These are phyloP conservation scores for Croton laevigatus DNA, from an alignment of 441 rosid species.

Conservation along the genomic window DNA sequence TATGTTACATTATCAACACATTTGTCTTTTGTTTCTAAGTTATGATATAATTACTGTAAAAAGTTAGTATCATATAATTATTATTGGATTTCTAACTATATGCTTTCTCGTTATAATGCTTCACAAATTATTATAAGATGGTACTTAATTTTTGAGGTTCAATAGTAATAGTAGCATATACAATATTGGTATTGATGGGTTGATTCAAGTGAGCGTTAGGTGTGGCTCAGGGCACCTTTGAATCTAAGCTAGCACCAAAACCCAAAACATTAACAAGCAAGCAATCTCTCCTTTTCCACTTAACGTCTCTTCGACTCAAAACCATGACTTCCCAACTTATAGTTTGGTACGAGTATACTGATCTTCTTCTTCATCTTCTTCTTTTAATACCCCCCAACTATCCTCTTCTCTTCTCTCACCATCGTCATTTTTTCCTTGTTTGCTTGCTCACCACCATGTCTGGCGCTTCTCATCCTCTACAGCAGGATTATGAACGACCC, in stretches of 20 bases:
- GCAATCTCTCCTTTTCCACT: conserved; percentile 15
- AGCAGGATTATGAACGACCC: conserved; percentile 23
- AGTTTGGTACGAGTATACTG: too few species aligned
- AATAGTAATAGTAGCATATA: too few species aligned
- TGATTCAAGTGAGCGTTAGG: background rate
- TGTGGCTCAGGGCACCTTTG: conserved; percentile 21
- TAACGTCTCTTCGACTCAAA: conserved; percentile 66
- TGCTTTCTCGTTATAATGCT: too few species aligned
- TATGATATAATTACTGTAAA: too few species aligned
- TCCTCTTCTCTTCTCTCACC: conserved; percentile 25
- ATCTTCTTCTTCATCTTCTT: too few species aligned
- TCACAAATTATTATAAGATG: too few species aligned
- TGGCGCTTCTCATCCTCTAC: too few species aligned
- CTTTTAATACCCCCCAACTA: conserved; percentile 8
- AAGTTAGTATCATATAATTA: too few species aligned
- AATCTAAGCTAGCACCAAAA: conserved; percentile 26
- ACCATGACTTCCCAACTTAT: conserved; percentile 80
- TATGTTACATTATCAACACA: too few species aligned
- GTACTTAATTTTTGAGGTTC: too few species aligned
- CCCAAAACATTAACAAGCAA: conserved; percentile 16
- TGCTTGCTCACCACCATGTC: conserved; percentile 52
- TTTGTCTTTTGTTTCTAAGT: too few species aligned
- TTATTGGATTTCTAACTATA: too few species aligned
- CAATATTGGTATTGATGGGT: background rate
- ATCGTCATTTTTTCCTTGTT: conserved; percentile 6